Base-by-base conservation (phyloP, 257 asterid genomes). In the Nicotiana tabacum region DNA sequence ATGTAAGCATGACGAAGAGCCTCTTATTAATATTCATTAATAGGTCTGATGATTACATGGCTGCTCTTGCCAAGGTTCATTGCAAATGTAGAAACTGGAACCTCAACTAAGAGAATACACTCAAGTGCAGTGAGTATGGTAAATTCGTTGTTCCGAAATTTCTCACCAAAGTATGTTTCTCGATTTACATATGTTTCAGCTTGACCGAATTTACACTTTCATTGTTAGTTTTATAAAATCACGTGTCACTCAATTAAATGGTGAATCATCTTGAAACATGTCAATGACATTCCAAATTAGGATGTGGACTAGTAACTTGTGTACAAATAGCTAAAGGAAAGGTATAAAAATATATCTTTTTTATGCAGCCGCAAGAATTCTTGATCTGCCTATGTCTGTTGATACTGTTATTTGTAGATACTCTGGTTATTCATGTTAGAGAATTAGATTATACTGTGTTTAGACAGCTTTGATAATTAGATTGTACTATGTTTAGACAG, bases 11-110 rank as follows among this genome's bases (percentile, higher is more conserved):
- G 33, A 61, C 4, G 46, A n/a, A 60, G 17, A 57, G 5, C 33
- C 9, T 13, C 13, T 46, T 57, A 6, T 18, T 39, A 58, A 18
- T 70, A 67, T 68, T 57, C 70, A 64, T 48, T 35, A 55, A 68
- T 91, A 95, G 98, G 90, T 90, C 94, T 7, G 98, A 92, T 78
- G 97, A 95, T 84, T 95, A 90, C 87, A 95, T 95, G 98, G 97
- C 94, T 78, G 80, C 97, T 10, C 95, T 95, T 61, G 95, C 98
- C 76, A 92, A 91, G 90, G 97, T 95, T 86, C 99, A 93, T 79
- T 92, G 97, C 74, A 80, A 81, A 77, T 93, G 98, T 88, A 85
- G 98, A 78, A 90, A 89, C 62, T 93, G 98, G 98, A 77, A 46
- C 35, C 56, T 87, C 81, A 62, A 74, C 62, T 74, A 48, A 74